Evolutionary conservation across 2,329 filamentous ascomycete species (phyloP).

Genomic region (Purpureocillium lavendulum): DNA sequence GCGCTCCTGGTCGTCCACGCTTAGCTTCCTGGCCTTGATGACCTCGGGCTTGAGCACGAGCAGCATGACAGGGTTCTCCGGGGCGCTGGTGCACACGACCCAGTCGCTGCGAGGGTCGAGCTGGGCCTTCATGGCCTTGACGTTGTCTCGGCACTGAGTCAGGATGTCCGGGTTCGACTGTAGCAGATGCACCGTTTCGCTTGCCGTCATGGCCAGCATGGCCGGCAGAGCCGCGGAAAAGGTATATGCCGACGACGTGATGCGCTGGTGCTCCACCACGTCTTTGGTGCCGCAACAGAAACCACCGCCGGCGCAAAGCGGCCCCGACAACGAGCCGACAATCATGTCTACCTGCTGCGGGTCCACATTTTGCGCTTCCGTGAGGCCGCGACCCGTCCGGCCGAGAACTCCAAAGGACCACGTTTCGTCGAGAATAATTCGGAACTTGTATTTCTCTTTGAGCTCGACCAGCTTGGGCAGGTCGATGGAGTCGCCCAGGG

Average conservation of each 20-base stretch:
- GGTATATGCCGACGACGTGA: conserved; percentile 86
- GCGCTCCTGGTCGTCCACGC: conserved; percentile 69
- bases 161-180: conserved; percentile 83
- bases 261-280: conserved; percentile 92
- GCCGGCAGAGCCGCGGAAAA: conserved; percentile 93
- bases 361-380: conserved; percentile 95
- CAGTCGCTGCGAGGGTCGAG: conserved; percentile 91
- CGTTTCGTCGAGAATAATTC: conserved; percentile 92
- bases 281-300: conserved; percentile 91
- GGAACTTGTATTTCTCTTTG: conserved; percentile 95
- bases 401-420: conserved; percentile 96
- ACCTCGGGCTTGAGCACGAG: conserved; percentile 79
- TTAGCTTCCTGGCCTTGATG: conserved; percentile 60
- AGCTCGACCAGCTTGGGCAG: conserved; percentile 86
- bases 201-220: conserved; percentile 89
- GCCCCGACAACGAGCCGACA: conserved; percentile 81
- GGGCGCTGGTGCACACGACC: conserved; percentile 71
- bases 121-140: conserved; percentile 75
- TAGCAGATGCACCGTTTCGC: conserved; percentile 78
- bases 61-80: conserved; percentile 82
- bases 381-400: conserved; percentile 82
- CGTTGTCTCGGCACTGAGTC: conserved; percentile 72
- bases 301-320: conserved; percentile 84
- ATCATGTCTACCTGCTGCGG: conserved; percentile 94
- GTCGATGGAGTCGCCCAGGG: conserved; percentile 74